Percentiles rank a stretch among this genome's conserved stretches.
Evolutionary conservation across 116 monocot species (phyloP).

Genomic region (Papilionanthe hybrid): DNA sequence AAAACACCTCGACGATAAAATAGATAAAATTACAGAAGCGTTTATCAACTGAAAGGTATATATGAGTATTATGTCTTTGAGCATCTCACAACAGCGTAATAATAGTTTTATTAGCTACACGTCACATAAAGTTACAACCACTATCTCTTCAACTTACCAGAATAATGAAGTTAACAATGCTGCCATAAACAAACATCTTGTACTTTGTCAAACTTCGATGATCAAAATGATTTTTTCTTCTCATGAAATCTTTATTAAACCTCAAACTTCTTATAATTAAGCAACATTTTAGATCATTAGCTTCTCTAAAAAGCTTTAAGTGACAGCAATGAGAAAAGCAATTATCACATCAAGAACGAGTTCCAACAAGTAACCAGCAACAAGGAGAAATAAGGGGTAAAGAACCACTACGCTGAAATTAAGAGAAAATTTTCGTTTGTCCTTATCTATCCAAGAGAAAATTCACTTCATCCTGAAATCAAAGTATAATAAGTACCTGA

Average conservation of each 20-base stretch:
- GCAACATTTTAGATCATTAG: neutral
- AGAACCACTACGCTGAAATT: no score
- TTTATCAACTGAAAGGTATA: no score
- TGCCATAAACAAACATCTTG: neutral
- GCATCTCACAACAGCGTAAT: no score
- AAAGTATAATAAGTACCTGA: slow-evolving; percentile 24
- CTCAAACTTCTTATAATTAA: neutral
- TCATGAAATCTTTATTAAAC: neutral
- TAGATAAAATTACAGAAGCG: no score
- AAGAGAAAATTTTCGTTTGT: no score
- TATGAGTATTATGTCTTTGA: no score
- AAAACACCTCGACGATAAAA: no score
- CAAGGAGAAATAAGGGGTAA: no score
- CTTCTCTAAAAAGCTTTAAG: no score
- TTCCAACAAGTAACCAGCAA: no score
- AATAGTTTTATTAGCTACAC: neutral
- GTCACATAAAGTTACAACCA: neutral
- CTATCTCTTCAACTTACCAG: neutral
- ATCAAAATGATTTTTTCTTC: neutral
- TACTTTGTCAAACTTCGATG: neutral
- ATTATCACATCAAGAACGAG: no score
- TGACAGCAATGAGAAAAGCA: no score
- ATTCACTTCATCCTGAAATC: neutral
- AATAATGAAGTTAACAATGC: neutral
- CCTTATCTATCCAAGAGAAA: neutral